phyloP scores from a whole-genome alignment of 352 stramenopile genomes.

The Phytophthora brassicae region DNA sequence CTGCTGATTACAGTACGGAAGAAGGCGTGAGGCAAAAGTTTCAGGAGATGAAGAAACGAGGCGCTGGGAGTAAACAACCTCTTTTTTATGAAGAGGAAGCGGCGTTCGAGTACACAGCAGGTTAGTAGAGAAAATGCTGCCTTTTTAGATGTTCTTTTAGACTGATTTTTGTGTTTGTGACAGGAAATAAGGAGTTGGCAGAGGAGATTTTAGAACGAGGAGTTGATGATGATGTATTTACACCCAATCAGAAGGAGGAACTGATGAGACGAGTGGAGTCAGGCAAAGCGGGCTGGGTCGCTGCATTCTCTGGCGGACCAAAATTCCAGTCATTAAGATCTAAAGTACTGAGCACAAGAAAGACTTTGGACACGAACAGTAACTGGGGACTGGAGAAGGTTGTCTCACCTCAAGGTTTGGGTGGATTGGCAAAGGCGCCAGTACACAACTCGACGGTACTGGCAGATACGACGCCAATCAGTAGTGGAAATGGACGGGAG shows the following conservation, averaged over 20 bases:
- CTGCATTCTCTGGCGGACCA: slow-evolving; percentile 29
- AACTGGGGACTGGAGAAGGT: not conserved
- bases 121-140: not conserved
- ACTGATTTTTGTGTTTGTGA: not conserved
- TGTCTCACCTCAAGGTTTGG: slow-evolving; percentile 17
- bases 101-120: slow-evolving; percentile 49
- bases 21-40: slow-evolving; percentile 52
- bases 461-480: slow-evolving; percentile 21
- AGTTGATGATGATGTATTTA: slow-evolving; percentile 46
- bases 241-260: slow-evolving; percentile 38
- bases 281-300: slow-evolving; percentile 32
- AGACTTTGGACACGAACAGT: slow-evolving; percentile 6
- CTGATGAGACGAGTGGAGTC: slow-evolving; percentile 40
- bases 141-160: not conserved
- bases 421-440: slow-evolving; percentile 17
- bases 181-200: slow-evolving; percentile 46
- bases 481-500: not conserved
- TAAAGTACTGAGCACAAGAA: slow-evolving; percentile 13
- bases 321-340: slow-evolving; percentile 19
- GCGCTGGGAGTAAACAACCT: slow-evolving; percentile 48
- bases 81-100: slow-evolving; percentile 69
- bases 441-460: not conserved
- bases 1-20: slow-evolving; percentile 34
- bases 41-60: slow-evolving; percentile 56
- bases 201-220: slow-evolving; percentile 59